Percentiles rank a stretch among this genome's conserved stretches.
Conservation (phyloP, 2,329 filamentous ascomycete genomes). For the Alternaria atra region DNA sequence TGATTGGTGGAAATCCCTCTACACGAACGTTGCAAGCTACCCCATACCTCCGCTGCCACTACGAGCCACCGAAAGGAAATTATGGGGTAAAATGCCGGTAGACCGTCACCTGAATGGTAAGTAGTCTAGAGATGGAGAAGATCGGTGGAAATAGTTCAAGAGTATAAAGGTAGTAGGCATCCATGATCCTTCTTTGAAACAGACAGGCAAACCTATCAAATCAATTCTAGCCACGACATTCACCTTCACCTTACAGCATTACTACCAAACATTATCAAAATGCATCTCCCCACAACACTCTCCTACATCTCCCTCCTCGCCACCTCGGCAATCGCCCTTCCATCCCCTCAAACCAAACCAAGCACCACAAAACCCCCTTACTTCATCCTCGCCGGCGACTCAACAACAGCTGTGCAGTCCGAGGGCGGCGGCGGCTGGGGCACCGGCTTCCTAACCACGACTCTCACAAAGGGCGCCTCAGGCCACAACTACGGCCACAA, state of each 20-base stretch:
- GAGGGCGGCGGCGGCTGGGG: constrained; percentile 60
- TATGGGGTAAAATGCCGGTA: background rate
- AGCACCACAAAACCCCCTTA: constrained; percentile 23
- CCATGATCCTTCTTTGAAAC: background rate
- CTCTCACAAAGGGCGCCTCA: constrained; percentile 57
- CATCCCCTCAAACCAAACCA: background rate
- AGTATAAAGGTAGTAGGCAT: background rate
- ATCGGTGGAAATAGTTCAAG: background rate
- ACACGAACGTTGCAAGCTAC: background rate
- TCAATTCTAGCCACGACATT: background rate
- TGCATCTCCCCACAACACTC: constrained; percentile 7
- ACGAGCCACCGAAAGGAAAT: background rate
- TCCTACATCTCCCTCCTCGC: constrained; percentile 5
- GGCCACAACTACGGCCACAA: constrained; percentile 66
- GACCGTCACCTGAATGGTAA: background rate
- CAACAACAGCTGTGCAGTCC: constrained; percentile 45
- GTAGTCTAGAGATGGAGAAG: background rate
- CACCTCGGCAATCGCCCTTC: constrained; percentile 5
- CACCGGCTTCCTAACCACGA: constrained; percentile 62
- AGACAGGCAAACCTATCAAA: background rate
- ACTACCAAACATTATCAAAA: background rate
- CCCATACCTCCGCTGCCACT: background rate
- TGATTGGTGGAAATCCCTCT: constrained; percentile 20
- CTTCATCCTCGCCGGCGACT: constrained; percentile 50
- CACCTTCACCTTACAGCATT: background rate